These are phyloP conservation scores for Echinochloa phyllopogon DNA, from an alignment of 176 grass and related monocot species.

Conservation along the genomic window DNA sequence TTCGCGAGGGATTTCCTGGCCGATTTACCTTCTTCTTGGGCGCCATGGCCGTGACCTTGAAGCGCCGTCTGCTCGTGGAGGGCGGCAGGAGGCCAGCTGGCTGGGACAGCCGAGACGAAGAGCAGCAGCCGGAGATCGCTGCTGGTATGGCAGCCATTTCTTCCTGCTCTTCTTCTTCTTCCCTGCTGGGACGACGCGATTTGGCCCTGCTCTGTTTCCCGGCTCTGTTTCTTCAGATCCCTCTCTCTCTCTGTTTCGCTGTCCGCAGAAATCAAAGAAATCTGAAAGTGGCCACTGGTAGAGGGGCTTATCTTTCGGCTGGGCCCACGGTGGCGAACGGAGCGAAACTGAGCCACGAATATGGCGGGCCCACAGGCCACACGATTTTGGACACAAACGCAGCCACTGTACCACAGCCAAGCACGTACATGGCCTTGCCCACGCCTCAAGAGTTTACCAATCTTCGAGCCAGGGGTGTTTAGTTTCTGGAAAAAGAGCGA, in stretches of 20 bases:
- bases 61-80: constrained; percentile 40
- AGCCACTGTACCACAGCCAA: neutral
- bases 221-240: neutral
- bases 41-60: constrained; percentile 85
- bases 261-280: constrained; percentile 4
- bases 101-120: constrained; percentile 44
- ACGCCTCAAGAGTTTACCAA: neutral
- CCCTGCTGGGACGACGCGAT: neutral
- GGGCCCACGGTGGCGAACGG: constrained; percentile 15
- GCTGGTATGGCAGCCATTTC: constrained; percentile 52
- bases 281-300: constrained; percentile 35
- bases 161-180: neutral
- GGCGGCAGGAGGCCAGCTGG: constrained; percentile 13
- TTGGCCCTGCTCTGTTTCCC: neutral
- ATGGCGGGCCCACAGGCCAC: neutral
- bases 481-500: too few relatives aligned
- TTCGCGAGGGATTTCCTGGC: too few relatives aligned
- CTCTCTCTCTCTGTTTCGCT: neutral
- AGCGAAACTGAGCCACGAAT: constrained; percentile 42
- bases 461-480: too few relatives aligned
- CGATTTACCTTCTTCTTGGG: constrained; percentile 80
- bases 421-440: neutral
- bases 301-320: constrained; percentile 45
- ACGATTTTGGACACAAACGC: neutral
- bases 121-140: constrained; percentile 43